phyloP scores from a whole-genome alignment of 192 early-diverging fungal species.

The Haplosporangium gracile region DNA sequence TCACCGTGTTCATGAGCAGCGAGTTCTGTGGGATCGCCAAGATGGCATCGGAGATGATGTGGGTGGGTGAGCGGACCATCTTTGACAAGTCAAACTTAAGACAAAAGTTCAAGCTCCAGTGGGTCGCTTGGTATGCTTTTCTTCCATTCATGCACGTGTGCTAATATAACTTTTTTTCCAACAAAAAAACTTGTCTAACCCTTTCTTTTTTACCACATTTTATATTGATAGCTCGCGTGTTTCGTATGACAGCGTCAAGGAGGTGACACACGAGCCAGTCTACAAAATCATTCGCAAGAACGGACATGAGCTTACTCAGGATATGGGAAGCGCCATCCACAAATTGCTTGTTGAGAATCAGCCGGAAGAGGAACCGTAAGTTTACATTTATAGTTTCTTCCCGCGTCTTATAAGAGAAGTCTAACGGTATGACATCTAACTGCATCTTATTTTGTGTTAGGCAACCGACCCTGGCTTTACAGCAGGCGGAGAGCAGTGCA shows the following conservation, averaged over 20 bases:
- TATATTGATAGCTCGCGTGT: slow-evolving; percentile 7
- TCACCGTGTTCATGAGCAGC: slow-evolving; percentile 12
- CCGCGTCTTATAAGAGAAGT: not conserved
- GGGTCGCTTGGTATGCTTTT: slow-evolving; percentile 20
- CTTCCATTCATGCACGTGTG: not conserved
- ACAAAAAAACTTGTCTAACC: not conserved
- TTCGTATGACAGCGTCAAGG: slow-evolving; percentile 4
- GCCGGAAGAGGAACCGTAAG: not conserved
- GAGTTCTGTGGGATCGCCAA: slow-evolving; percentile 30
- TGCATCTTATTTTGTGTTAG: not conserved
- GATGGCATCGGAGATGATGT: slow-evolving; percentile 34
- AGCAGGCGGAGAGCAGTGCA: not conserved
- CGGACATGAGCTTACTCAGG: slow-evolving; percentile 9
- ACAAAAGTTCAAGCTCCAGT: slow-evolving; percentile 21
- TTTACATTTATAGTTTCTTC: not conserved
- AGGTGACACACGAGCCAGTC: not conserved
- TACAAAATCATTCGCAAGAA: slow-evolving; percentile 18
- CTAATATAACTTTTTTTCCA: not conserved
- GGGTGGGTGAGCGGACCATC: slow-evolving; percentile 23
- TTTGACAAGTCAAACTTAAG: slow-evolving; percentile 21
- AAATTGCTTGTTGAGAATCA: slow-evolving; percentile 3
- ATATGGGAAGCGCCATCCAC: slow-evolving; percentile 4
- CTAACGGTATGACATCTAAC: not conserved
- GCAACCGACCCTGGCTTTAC: not conserved
- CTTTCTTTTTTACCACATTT: not conserved